Base-by-base conservation (phyloP, 2,329 filamentous ascomycete species). In the Tetracladium maxilliforme region DNA sequence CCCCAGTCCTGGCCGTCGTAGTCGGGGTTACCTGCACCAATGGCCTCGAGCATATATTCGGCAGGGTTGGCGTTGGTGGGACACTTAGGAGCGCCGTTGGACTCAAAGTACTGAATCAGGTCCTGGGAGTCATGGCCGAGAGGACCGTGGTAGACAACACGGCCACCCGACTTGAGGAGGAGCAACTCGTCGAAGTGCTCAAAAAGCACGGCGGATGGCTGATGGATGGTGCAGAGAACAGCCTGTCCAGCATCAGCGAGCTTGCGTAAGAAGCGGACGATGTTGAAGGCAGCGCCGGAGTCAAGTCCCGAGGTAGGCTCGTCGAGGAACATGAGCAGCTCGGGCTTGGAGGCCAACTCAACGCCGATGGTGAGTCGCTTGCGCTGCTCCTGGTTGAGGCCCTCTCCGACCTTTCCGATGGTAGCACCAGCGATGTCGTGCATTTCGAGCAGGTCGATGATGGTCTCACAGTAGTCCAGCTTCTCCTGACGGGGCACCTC, bases 151-250 rank as follows among this genome's bases (percentile, higher is more conserved):
- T 90, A 90, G 22, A 87, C 76, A 2, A 78, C 83, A 43, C 61
- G 67, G 28, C 81, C 81, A 28, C 80, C 80, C 42, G 68, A 74
- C 17, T 74, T 72, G 10, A 90, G 56, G 56, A 90, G 82, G 16
- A 87, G 61, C 6, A 90, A 65, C 30, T 78, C 69, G 42, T 90
- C 81, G 45, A 90, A 94, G 30, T 82, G 77, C 47, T 93, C 81
- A 59, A 94, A 93, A 26, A 94, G 64, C 65, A 92, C 84, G 17
- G 86, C 84, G 10, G 82, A 92, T n/a, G 87, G 87, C 50, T 95
- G 87, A 48, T 95, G 87, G 32, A 94, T 94, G 1, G 87, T 94
- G 56, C 84, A 93, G n/a, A 94, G 71, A 50, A 94, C 82, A 25
- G 87, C 86, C 47, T 92, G 83, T 10, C 87, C 86, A 33, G 73